Conservation (phyloP, 2,329 filamentous ascomycete species). For the Ceratocystis destructans region DNA sequence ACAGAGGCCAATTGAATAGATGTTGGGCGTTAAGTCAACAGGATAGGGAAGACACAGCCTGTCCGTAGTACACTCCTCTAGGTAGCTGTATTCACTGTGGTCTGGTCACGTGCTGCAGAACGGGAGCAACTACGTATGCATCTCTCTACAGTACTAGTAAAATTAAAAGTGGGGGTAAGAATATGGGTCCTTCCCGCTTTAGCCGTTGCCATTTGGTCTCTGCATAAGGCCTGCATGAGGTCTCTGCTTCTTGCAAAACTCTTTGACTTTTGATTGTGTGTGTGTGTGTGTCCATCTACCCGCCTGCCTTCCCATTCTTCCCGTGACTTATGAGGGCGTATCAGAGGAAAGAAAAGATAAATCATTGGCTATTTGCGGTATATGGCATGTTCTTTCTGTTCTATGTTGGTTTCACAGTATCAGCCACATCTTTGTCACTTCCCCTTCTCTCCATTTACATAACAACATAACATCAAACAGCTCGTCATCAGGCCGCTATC, state of each 20-base stretch:
- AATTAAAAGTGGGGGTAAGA: neutral
- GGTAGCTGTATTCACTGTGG: neutral
- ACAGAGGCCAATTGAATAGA: neutral
- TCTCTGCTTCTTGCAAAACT: neutral
- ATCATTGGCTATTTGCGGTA: neutral
- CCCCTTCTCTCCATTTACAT: neutral
- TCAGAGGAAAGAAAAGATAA: neutral
- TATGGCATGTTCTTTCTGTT: neutral
- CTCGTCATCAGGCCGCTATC: neutral
- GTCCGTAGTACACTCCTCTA: neutral
- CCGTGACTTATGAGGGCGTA: neutral
- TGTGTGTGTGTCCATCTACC: neutral
- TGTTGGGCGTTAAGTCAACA: neutral
- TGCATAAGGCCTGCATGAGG: slow-evolving; percentile 5
- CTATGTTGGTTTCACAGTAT: neutral
- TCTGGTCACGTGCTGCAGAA: neutral
- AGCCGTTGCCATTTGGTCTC: slow-evolving; percentile 4
- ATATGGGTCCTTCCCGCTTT: slow-evolving; percentile 7
- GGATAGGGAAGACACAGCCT: neutral
- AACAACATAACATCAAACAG: neutral
- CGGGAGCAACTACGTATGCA: neutral
- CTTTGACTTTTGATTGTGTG: neutral
- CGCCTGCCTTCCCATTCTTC: too few species aligned
- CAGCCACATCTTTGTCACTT: neutral
- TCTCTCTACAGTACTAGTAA: neutral